Conservation (phyloP, 352 stramenopile genomes). For the Albugo candida region DNA sequence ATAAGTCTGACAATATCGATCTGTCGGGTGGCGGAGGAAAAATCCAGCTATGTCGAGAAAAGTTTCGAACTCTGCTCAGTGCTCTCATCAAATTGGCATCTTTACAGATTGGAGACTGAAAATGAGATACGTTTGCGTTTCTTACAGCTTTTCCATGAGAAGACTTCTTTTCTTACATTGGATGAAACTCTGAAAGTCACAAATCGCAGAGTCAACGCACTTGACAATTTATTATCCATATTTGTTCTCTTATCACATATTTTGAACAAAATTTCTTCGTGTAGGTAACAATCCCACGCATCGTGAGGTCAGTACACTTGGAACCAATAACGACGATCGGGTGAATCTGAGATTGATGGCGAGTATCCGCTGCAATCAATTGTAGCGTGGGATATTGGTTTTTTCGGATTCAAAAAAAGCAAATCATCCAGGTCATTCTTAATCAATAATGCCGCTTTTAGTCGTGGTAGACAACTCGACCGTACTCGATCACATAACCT, state of each 20-base stretch:
- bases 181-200: conserved; percentile 97
- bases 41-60: conserved; percentile 88
- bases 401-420: too few species aligned
- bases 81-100: conserved; percentile 78
- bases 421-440: too few species aligned
- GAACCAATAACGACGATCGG: too few species aligned
- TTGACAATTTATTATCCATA: conserved; percentile 81
- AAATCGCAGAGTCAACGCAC: conserved; percentile 97
- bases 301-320: too few species aligned
- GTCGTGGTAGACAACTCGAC: too few species aligned
- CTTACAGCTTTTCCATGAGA: conserved; percentile 33
- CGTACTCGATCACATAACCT: too few species aligned
- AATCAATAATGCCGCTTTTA: too few species aligned
- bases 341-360: too few species aligned
- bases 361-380: too few species aligned
- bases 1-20: conserved; percentile 91
- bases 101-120: conserved; percentile 25
- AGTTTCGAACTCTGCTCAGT: conserved; percentile 67
- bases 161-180: conserved; percentile 98
- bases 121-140: conserved; percentile 10
- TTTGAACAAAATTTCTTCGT: conserved; percentile 11
- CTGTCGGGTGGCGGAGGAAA: conserved; percentile 93
- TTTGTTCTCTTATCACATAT: conserved; percentile 11
- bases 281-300: conserved; percentile 95
- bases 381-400: too few species aligned